Base-by-base conservation (phyloP, 2,329 filamentous ascomycete species). In the Penicillium sclerotigenum region DNA sequence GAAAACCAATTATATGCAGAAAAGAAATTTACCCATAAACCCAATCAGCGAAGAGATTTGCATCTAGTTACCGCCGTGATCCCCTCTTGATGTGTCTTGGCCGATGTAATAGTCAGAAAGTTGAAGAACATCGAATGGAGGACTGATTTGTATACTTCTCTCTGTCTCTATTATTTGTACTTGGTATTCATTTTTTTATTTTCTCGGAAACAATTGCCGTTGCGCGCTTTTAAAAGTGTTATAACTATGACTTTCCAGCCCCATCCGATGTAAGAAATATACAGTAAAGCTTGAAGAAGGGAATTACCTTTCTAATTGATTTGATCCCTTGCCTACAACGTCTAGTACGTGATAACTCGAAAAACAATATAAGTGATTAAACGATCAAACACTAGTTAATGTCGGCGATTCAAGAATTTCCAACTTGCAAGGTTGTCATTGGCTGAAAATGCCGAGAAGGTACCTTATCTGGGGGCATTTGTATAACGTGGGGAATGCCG, bases 401-500 rank as follows among this genome's bases (percentile, higher is more conserved):
- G 20, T 64, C 63, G 63, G 63, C 59, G 58, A 57, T 62, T 38
- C 1, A 7, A 16, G 10, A 5, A 29, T 41, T 11, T 2, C n/a
- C n/a, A n/a, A n/a, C 14, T 36, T 22, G 1, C 1, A 13, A 3
- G n/a, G 18, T 11, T 14, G 0, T 60, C 40, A 65, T 65, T 65
- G 63, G 63, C 18, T 33, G 0, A 24, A 16, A 50, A 13, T n/a
- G 43, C 63, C 63, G 63, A 65, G 31, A 8, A 22, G 13, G 5
- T 33, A 61, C 53, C 61, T 65, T 65, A 64, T 65, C 63, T 46
- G 33, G 47, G 43, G 34, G 38, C 37, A 26, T 11, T 13, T 40
- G 31, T 55, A 38, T 28, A 46, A 46, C 20, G 43, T 59, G 61
- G 61, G 61, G 59, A 54, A 59, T 29, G 11, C 20, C 28, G 54